Evolutionary conservation across 495 filamentous ascomycete species (phyloP), one percentile per base, ranked within the genome.

Genomic region (Parachaetomium inaequale): DNA sequence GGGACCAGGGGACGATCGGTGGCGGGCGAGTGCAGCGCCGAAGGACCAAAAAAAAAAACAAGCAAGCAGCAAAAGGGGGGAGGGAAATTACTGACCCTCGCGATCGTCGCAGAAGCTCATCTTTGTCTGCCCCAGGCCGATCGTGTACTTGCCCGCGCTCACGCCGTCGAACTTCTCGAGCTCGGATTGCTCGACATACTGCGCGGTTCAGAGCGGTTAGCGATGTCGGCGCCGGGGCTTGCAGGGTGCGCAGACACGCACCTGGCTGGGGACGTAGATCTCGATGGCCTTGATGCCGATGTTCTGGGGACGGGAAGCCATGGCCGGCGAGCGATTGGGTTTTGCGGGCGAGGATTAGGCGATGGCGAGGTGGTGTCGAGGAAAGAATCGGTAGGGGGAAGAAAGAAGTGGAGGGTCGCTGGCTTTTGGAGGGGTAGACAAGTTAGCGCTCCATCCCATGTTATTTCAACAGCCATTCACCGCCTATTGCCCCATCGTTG

Each of bases 251-350:
- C 28, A 5, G 49, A 45, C 43, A 78, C 88, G 63, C 78, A 96
- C 94, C 87, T 96, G 94, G 75, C 84, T 90, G 58, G 94, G 94
- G 75, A 96, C 96, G 79, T 98, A 98, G 75, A 98, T 88, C 81
- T 98, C 94, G 78, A 98, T 94, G 91, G 90, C 94, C 84, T 98
- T 98, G 78, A 98, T 96, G 85, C 94, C 94, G 73, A 98, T 90
- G 80, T 97, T 98, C 76, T 93, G 87, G 61, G 94, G 91, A 75
- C 91, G 90, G 66, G 90, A 70, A 70, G 90, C 85, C 94, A 96
- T 98, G 68, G 67, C 87, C 63, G 67, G 61, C 55, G 51, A 68
- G 62, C 64, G 71, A 68, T 73, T 72, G 66, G 61, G 63, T 65
- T 50, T 63, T 59, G 42, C 28, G 14, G 15, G 38, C 62, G 49